Conservation (phyloP, 257 asterid genomes). For the Lycium ferocissimum region DNA sequence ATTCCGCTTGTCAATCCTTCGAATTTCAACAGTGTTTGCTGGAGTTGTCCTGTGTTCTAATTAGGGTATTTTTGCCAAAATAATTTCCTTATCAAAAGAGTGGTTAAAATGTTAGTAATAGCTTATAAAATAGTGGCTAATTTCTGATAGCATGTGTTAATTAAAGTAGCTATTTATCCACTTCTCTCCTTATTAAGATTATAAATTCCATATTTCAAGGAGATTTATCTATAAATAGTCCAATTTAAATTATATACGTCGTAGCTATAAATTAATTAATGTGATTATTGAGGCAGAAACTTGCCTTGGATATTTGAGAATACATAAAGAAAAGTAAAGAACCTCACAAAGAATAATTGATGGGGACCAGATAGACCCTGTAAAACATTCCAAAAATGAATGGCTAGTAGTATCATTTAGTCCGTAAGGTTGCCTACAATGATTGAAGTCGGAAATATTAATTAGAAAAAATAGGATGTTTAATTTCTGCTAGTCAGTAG, state of each 20-base stretch:
- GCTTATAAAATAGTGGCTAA: neutral
- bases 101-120: no score
- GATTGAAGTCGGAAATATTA: neutral
- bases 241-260: neutral
- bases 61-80: no score
- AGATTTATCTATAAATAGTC: neutral
- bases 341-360: neutral
- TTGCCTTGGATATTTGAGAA: neutral
- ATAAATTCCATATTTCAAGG: neutral
- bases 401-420: neutral
- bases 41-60: no score
- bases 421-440: neutral
- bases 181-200: neutral
- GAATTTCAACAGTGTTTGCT: no score
- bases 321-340: neutral
- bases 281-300: neutral
- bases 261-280: neutral
- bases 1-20: no score
- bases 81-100: no score
- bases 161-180: neutral
- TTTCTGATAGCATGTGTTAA: neutral
- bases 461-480: neutral
- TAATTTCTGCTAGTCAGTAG: neutral
- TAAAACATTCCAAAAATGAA: neutral
- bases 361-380: neutral